Evolutionary conservation across 23 red algal genomes (phyloP).

Genomic region (Gracilaria vermiculophylla): DNA sequence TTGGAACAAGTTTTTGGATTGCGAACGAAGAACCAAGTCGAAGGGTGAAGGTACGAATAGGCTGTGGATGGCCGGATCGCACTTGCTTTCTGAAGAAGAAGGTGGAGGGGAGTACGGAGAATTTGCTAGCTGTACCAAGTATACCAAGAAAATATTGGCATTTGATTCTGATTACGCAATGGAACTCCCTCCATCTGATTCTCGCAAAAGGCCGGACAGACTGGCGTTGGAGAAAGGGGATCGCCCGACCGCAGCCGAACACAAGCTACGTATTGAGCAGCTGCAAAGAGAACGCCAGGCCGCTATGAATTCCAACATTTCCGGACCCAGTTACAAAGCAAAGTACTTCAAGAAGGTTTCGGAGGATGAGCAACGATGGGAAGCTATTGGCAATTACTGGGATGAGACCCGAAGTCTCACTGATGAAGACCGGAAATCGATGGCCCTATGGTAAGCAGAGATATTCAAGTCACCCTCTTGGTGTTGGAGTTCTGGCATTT

Average conservation of each 20-base stretch:
- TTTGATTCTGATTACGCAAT: conserved; percentile 42
- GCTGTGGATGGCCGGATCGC: conserved; percentile 67
- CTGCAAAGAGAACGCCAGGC: conserved; percentile 68
- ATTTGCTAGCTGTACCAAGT: conserved; percentile 48
- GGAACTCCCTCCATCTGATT: conserved; percentile 79
- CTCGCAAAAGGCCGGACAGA: conserved; percentile 82
- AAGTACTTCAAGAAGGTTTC: conserved; percentile 50
- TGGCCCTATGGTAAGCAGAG: conserved; percentile 15
- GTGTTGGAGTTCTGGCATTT: neutral
- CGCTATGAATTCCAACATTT: neutral
- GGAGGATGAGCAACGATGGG: conserved; percentile 41
- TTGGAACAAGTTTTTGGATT: conserved; percentile 81
- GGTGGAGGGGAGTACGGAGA: conserved; percentile 51
- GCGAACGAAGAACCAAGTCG: conserved; percentile 53
- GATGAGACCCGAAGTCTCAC: conserved; percentile 6
- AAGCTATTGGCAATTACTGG: conserved; percentile 62
- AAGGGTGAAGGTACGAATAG: conserved; percentile 71
- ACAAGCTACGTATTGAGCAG: conserved; percentile 85
- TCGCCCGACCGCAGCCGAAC: conserved; percentile 51
- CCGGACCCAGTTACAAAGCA: neutral
- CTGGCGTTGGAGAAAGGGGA: conserved; percentile 72
- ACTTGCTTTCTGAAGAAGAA: conserved; percentile 47
- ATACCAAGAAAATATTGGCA: conserved; percentile 33
- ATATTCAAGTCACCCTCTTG: neutral
- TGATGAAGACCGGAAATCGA: conserved; percentile 7